Conservation (phyloP, 106 monocot genomes). For the Acorus calamus region DNA sequence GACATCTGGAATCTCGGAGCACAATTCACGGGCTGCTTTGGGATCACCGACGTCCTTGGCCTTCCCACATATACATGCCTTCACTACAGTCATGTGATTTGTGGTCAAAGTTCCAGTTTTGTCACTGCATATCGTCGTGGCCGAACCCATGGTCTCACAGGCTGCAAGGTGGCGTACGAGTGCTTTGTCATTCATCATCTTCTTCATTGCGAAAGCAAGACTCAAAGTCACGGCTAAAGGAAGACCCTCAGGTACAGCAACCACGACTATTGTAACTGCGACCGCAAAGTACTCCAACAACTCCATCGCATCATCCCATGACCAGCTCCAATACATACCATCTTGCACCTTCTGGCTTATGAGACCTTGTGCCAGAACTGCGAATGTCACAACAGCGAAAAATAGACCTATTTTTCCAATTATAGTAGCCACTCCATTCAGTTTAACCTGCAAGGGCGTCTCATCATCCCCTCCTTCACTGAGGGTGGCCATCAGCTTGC, state of each 20-base stretch:
- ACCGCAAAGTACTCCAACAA: conserved; percentile 61
- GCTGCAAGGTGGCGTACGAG: conserved; percentile 73
- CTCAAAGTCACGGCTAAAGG: conserved; percentile 70
- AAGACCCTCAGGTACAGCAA: conserved; percentile 75
- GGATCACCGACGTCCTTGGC: conserved; percentile 26
- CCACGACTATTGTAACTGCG: conserved; percentile 77
- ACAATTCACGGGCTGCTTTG: conserved; percentile 9
- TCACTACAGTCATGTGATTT: conserved; percentile 71
- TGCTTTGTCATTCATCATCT: conserved; percentile 85
- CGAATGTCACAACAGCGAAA: conserved; percentile 65
- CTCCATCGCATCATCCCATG: conserved; percentile 47
- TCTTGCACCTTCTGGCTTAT: conserved; percentile 38
- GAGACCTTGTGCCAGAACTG: conserved; percentile 50
- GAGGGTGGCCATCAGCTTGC: conserved; percentile 63
- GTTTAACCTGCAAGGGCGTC: conserved; percentile 73
- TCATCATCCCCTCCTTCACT: conserved; percentile 75
- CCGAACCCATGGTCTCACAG: conserved; percentile 88
- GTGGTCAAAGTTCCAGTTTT: conserved; percentile 83
- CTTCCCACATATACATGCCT: conserved; percentile 50
- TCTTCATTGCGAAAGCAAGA: conserved; percentile 86
- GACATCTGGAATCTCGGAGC: conserved; percentile 26
- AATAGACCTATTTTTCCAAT: conserved; percentile 67
- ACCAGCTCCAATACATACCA: conserved; percentile 40
- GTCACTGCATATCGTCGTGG: conserved; percentile 85
- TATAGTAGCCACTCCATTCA: conserved; percentile 69